Evolutionary conservation across 208 protist species (phyloP), one percentile per base, ranked within the genome.

Genomic region (Leishmania guyanensis): DNA sequence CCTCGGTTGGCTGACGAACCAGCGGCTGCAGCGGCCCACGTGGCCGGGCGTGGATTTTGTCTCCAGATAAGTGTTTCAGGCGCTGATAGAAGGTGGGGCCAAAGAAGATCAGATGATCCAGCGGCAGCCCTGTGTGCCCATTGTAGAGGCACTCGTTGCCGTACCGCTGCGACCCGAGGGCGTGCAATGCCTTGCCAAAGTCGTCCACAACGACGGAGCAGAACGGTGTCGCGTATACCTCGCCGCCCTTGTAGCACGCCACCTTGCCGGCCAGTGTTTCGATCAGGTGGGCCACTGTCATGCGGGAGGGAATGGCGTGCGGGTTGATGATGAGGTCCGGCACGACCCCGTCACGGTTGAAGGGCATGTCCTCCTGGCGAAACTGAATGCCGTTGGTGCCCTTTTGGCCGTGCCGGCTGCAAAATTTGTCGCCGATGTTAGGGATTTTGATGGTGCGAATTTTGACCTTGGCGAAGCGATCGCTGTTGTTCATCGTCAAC

Each of bases 241-340:
- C 90, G 73, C 90, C 98, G 26, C 97, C 98, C 91, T 99, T 99
- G 77, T 99, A 99, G 58, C 92, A 96, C 3, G 99, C 79, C 26
- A 99, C 92, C 86, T 88, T 92, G 77, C 83, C 84, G 16, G 81
- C 80, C 10, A 90, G 82, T 20, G 80, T 95, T 86, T 99, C 99
- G 62, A 99, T 98, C 62, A 99, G 90, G 86, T 99, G 99, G 17
- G 99, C 99, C 26, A 99, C 98, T 53, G 99, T 99, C 99, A 99
- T 99, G 84, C 99, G 98, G 69, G 95, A 99, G 50, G 99, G 99
- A 90, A 99, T 99, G 79, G 99, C 99, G 89, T 99, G 99, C n/a
- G 99, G 99, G 90, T 99, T 99, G 99, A 99, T 99, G 91, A 99
- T 99, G 77, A 99, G 97, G 87, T 99, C 99, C 3, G 99, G 99